Base-by-base conservation (phyloP, 1,139 yeast genomes). In the Geotrichum histeridarum region DNA sequence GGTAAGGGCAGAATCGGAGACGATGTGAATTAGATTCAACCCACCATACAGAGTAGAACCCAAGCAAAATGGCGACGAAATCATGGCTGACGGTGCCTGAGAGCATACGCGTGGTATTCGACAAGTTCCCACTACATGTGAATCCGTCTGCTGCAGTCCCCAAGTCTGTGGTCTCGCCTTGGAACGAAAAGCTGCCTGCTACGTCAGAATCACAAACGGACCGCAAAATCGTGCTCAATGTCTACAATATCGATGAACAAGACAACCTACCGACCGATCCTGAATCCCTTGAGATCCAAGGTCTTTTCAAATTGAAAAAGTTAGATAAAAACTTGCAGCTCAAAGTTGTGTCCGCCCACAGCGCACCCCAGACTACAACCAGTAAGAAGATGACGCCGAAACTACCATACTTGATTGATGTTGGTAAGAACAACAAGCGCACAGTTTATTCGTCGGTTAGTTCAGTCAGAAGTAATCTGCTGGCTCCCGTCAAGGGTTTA, bases 81-180 rank as follows among this genome's bases (percentile, higher is more conserved):
- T 47, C 54, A 27, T 50, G 56, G 57, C 50, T 69, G 61, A 61
- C 64, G 44, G 71, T 80, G 2, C 86, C 86, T 0, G 64, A 56
- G 11, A 69, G 75, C 1, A 63, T 81, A 4, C 72, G 73, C 57
- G 60, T 63, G 42, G 61, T 80, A 4, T 81, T 81, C 59, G 81
- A 79, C 52, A 61, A 70, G 4, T 80, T 81, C 58, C 86, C 86
- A 0, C 55, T 80, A 36, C 59, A 57, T 22, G 67, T 71, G 9
- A 68, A 73, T 50, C 74, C 78, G 0, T 64, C 76, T 1, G 67
- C 56, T 4, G 48, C 51, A 1, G 42, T 54, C 2, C 53, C 54
- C 5, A 50, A 14, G 17, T 35, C 50, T 3, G 30, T 45, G 15
- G 41, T 46, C n/a, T 47, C 50, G 31, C 32, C 39, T 15, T 14